Percentiles rank a stretch among this genome's conserved stretches.
phyloP scores from a whole-genome alignment of 805 yeast species.

The Candida tammaniensis region DNA sequence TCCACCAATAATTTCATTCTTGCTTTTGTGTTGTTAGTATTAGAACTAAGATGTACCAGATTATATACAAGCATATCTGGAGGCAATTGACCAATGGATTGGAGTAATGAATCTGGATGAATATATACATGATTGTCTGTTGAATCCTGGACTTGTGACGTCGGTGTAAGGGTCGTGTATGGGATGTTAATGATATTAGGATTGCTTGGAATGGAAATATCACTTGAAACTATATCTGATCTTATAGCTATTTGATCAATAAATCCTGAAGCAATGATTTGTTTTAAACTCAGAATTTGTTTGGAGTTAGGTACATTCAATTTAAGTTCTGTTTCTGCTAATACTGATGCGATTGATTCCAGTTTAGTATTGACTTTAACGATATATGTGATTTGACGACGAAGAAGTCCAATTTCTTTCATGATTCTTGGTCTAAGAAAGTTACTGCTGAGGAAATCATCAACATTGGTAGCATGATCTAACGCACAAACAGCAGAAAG shows the following conservation, averaged over 20 bases:
- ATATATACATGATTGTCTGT: constrained; percentile 64
- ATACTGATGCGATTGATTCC: constrained; percentile 52
- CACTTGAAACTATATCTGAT: constrained; percentile 70
- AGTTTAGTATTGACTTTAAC: constrained; percentile 63
- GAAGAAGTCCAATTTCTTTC: constrained; percentile 79
- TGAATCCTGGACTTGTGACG: constrained; percentile 32
- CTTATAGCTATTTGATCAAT: constrained; percentile 87
- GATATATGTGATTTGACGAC: constrained; percentile 75
- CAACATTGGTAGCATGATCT: constrained; percentile 64
- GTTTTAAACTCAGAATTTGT: constrained; percentile 80
- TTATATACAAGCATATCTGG: constrained; percentile 78
- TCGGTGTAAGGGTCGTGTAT: constrained; percentile 52
- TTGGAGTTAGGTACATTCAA: constrained; percentile 63
- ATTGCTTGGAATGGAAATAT: constrained; percentile 56
- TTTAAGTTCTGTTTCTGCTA: constrained; percentile 42
- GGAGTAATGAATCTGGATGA: constrained; percentile 73
- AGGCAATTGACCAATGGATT: constrained; percentile 62
- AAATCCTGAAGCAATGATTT: constrained; percentile 90
- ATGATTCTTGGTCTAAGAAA: constrained; percentile 75
- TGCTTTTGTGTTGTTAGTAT: constrained; percentile 41
- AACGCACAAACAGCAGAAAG: constrained; percentile 84
- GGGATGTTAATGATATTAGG: constrained; percentile 60
- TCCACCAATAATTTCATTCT: constrained; percentile 79
- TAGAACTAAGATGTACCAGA: constrained; percentile 56
- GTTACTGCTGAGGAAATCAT: constrained; percentile 52